Evolutionary conservation across 768 basidiomycete species (phyloP).

Genomic region (Daedaleopsis nitida): DNA sequence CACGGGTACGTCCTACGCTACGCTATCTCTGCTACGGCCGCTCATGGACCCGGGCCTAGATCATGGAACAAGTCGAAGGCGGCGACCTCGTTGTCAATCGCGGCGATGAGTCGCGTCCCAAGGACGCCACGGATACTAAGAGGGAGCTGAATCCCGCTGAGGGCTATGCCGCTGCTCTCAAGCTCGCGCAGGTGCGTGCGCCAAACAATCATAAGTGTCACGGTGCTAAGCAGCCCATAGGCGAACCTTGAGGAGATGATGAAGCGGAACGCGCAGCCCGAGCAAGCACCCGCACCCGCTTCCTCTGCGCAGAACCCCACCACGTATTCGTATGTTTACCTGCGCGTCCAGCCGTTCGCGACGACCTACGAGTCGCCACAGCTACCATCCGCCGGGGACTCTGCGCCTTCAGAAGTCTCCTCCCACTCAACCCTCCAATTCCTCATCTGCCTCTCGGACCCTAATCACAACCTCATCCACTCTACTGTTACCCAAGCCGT

Average conservation of each 20-base stretch:
- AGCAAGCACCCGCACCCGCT: constrained; percentile 32
- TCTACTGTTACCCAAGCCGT: constrained; percentile 83
- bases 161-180: constrained; percentile 80
- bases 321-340: constrained; percentile 87
- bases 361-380: constrained; percentile 52
- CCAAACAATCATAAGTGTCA: constrained; percentile 6
- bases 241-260: constrained; percentile 78
- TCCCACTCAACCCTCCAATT: constrained; percentile 55
- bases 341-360: constrained; percentile 89
- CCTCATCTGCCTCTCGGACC: constrained; percentile 70
- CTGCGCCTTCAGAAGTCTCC: constrained; percentile 28
- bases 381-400: constrained; percentile 23
- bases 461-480: constrained; percentile 73
- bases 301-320: constrained; percentile 60
- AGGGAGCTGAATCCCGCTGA: constrained; percentile 85
- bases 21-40: neutral
- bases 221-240: constrained; percentile 37
- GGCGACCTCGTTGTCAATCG: constrained; percentile 88
- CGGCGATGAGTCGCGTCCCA: constrained; percentile 75
- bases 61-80: constrained; percentile 94
- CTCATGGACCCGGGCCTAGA: constrained; percentile 37
- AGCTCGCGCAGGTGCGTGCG: constrained; percentile 72
- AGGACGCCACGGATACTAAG: constrained; percentile 47
- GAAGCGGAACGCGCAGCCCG: constrained; percentile 55
- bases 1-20: constrained; percentile 55